Evolutionary conservation across 2,329 filamentous ascomycete genomes (phyloP).

Genomic region (Torrubiellomyces zombiae): DNA sequence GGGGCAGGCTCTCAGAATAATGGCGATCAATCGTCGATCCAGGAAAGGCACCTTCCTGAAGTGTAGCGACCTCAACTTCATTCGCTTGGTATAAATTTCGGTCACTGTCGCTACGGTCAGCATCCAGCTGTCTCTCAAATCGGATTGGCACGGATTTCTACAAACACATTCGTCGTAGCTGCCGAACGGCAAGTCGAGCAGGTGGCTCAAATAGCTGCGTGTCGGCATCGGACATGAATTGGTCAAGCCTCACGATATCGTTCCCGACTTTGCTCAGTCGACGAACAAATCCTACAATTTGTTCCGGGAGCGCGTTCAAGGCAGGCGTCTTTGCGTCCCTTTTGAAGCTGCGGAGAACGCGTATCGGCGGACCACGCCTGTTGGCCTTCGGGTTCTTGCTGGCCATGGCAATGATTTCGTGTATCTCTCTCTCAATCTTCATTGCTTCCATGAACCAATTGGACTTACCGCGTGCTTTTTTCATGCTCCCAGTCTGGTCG

Average conservation of each 20-base stretch:
- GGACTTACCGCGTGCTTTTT: too few species aligned
- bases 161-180: constrained; percentile 9
- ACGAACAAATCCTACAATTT: constrained; percentile 2
- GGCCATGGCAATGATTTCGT: constrained; percentile 2
- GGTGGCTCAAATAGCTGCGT: constrained; percentile 4
- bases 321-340: background rate
- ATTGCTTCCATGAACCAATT: constrained; percentile 6
- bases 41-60: constrained; percentile 14
- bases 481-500: background rate
- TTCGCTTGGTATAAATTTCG: constrained; percentile 6
- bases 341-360: too few species aligned
- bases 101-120: constrained; percentile 10
- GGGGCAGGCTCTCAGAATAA: constrained; percentile 17
- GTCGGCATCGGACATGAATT: constrained; percentile 4
- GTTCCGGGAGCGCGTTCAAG: constrained; percentile 1
- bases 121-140: too few species aligned
- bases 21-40: constrained; percentile 16
- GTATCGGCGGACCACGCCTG: too few species aligned
- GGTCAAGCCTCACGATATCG: constrained; percentile 5
- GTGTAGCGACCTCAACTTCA: constrained; percentile 11
- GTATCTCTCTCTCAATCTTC: constrained; percentile 5
- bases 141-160: too few species aligned
- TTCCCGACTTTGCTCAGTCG: constrained; percentile 2
- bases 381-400: background rate
- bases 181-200: constrained; percentile 4